Base-by-base conservation (phyloP, 768 basidiomycete species). In the Hygrophoropsis aurantiaca region DNA sequence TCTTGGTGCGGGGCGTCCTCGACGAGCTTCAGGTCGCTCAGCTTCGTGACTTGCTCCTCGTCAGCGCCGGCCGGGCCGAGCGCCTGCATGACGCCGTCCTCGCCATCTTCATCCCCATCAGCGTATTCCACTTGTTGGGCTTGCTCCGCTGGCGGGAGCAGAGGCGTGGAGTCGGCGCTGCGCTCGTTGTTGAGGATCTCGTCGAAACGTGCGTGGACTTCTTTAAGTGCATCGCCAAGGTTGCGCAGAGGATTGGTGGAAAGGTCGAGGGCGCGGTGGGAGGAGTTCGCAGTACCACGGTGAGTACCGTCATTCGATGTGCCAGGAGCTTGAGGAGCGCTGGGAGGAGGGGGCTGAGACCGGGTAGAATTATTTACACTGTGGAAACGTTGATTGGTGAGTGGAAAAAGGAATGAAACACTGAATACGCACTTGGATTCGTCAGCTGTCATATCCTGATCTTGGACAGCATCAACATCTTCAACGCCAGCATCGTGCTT, bases 201-300 rank as follows among this genome's bases (percentile, higher is more conserved):
- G 48, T 94, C 82, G 53, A 92, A 81, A n/a, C 85, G 82, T 50
- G 87, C 81, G 40, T 79, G 82, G 44, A 94, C 86, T 56, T 94
- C 87, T 54, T 86, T 80, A 42, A 90, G 64, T 0, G 87, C 79
- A 58, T 97, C 93, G 24, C 93, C 93, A 2, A 94, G 80, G 53
- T 81, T 87, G 41, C 92, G 89, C 30, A 84, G 66, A 4, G 85
- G 82, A 55, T 88, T 83, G 25, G 67, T 62, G 25, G 64, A 45
- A 8, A 65, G 56, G 4, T 30, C 43, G 44, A 70, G 69, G 23
- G 58, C 61, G 20, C 76, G 71, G 5, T 67, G 69, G 38, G 68
- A 71, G 13, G 74, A 65, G 18, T 70, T 53, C 8, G 65, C 66
- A 15, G 66, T 67, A 11, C 79, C 79, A 40, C 74, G 68, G 47